A percentile compares a stretch with the other conserved stretches of the same genome.
Evolutionary conservation across 345 rosid genomes (phyloP).

Genomic region (Gossypium ekmanianum): DNA sequence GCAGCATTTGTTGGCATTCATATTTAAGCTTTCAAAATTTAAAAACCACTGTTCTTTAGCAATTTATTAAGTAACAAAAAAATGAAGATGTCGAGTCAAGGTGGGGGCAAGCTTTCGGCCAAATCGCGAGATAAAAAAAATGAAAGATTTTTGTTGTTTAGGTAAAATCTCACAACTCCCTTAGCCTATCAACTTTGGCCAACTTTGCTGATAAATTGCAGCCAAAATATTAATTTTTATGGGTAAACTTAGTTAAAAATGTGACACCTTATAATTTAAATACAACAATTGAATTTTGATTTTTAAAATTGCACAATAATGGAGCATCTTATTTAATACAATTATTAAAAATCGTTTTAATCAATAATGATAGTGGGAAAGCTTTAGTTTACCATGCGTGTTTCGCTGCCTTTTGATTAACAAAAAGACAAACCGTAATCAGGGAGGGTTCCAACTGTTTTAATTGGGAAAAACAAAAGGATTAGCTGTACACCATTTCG

Average conservation of each 20-base stretch:
- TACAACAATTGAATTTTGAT: not conserved
- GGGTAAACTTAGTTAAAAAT: no score
- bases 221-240: not conserved
- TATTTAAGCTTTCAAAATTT: slow-evolving; percentile 1
- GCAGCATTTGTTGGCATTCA: not conserved
- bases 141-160: slow-evolving; percentile 26
- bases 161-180: slow-evolving; percentile 22
- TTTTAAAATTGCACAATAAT: not conserved
- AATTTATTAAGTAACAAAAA: no score
- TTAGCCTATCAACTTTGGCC: not conserved
- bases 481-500: slow-evolving; percentile 26
- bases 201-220: not conserved
- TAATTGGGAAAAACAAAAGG: not conserved
- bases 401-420: slow-evolving; percentile 1
- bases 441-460: not conserved
- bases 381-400: slow-evolving; percentile 1
- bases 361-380: slow-evolving; percentile 1
- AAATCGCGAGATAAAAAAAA: slow-evolving; percentile 38
- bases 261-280: not conserved
- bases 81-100: slow-evolving; percentile 4
- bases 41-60: not conserved
- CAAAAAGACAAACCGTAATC: slow-evolving; percentile 10
- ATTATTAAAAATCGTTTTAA: not conserved
- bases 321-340: not conserved
- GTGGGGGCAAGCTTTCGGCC: slow-evolving; percentile 30